Base-by-base conservation (phyloP, 345 rosid genomes). In the Gossypium herbaceum region DNA sequence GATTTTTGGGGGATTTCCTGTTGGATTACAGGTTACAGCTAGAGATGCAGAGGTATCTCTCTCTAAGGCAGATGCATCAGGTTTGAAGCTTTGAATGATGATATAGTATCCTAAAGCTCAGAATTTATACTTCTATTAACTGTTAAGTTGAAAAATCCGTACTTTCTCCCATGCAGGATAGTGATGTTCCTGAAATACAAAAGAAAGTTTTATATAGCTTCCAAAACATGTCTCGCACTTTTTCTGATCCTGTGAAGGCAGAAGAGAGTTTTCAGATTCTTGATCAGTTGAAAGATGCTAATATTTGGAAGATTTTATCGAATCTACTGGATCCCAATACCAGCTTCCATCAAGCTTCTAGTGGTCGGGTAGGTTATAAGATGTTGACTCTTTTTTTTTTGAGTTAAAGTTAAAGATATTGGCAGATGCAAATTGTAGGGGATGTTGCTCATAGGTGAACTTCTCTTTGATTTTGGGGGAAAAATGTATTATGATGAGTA, bases 231-330 rank as follows among this genome's bases (percentile, higher is more conserved):
- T 91, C 97, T 72, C 98, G 97, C 55, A 83, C 86, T 69, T 95
- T 95, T 89, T 82, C 93, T n/a, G 98, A 93, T 71, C 91, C 93
- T 66, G 65, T 75, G 54, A 93, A 89, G 82, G 85, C 93, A 6
- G 98, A 96, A 89, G 97, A 93, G 83, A 86, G 87, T 81, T 96
- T 93, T 83, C 94, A 84, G 79, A 75, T 84, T 80, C 94, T 96
- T 79, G 98, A 96, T 85, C 98, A 93, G 78, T 81, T 96, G 85
- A 92, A 93, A 86, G 98, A 96, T 86, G 82, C 86, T 77, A 92
- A 92, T 80, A 82, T 93, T 75, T 96, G 99, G 99, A 93, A 89
- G 86, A 90, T 92, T 64, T 81, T 96, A 80, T 78, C 77, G 16
- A 82, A 63, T 82, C 80, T 96, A 66, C 88, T 93, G 19, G 97